Evolutionary conservation across 306 rosid species (phyloP).

Genomic region (Canavalia gladiata): DNA sequence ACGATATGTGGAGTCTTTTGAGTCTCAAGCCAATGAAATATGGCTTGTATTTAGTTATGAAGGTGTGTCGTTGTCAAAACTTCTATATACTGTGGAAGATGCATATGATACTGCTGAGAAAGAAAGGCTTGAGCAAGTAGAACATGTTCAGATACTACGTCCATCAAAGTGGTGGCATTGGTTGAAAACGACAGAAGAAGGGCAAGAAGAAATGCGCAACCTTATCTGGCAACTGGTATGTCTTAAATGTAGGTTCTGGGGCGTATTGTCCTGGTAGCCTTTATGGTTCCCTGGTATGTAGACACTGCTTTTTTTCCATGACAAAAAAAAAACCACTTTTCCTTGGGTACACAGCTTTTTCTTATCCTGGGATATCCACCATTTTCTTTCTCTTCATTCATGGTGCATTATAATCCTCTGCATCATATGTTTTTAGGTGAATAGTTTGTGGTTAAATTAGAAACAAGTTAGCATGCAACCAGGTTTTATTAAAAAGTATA

Average conservation of each 20-base stretch:
- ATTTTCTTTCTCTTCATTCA: slow-evolving; percentile 22
- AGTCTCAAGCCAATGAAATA: slow-evolving; percentile 88
- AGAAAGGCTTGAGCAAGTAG: slow-evolving; percentile 61
- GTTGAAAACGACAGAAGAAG: slow-evolving; percentile 93
- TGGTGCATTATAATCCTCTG: slow-evolving; percentile 22
- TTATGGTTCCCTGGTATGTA: slow-evolving; percentile 19
- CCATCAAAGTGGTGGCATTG: slow-evolving; percentile 99
- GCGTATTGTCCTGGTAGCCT: slow-evolving; percentile 19
- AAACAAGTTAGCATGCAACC: slow-evolving; percentile 27
- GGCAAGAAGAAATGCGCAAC: slow-evolving; percentile 85
- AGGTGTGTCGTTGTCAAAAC: slow-evolving; percentile 87
- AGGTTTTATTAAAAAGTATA: slow-evolving; percentile 34
- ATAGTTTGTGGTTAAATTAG: slow-evolving; percentile 18
- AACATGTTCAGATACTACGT: slow-evolving; percentile 69
- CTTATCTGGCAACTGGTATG: slow-evolving; percentile 94
- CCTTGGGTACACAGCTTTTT: background rate
- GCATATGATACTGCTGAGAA: slow-evolving; percentile 52
- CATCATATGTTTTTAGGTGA: slow-evolving; percentile 18
- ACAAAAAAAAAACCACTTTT: background rate
- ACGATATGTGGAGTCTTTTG: slow-evolving; percentile 93
- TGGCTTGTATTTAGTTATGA: slow-evolving; percentile 94
- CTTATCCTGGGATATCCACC: background rate
- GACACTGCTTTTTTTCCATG: background rate
- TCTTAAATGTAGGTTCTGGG: slow-evolving; percentile 39
- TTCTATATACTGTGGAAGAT: slow-evolving; percentile 79